phyloP scores from a whole-genome alignment of 2,329 filamentous ascomycete genomes.

The Lasiodiplodia hormozganensis region DNA sequence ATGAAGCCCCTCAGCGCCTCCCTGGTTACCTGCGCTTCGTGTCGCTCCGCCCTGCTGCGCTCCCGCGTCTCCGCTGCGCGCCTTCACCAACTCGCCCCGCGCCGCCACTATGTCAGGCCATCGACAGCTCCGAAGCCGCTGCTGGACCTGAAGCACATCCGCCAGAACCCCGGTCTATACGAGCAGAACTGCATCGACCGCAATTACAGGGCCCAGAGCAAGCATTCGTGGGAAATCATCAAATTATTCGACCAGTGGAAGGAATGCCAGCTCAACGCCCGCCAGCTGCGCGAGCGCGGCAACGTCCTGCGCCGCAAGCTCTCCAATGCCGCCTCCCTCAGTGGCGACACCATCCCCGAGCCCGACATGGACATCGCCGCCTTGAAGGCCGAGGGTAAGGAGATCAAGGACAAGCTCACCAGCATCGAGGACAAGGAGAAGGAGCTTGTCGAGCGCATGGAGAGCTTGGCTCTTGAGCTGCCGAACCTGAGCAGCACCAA shows the following conservation, averaged over 20 bases:
- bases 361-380: conserved; percentile 53
- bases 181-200: conserved; percentile 82
- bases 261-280: conserved; percentile 63
- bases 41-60: conserved; percentile 30
- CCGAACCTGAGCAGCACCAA: conserved; percentile 83
- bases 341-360: conserved; percentile 40
- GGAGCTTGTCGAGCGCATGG: conserved; percentile 69
- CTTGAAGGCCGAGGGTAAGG: conserved; percentile 68
- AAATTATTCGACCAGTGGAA: conserved; percentile 56
- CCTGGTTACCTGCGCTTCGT: conserved; percentile 33
- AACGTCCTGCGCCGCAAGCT: conserved; percentile 67
- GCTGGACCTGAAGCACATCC: conserved; percentile 89
- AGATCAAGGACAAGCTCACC: conserved; percentile 68
- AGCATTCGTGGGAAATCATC: conserved; percentile 61
- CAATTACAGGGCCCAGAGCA: conserved; percentile 71
- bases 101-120: conserved; percentile 61
- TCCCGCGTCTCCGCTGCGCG: conserved; percentile 8
- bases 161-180: conserved; percentile 81
- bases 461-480: conserved; percentile 75
- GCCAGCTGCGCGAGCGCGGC: conserved; percentile 68
- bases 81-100: conserved; percentile 33
- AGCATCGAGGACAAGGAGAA: conserved; percentile 68
- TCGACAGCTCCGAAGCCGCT: conserved; percentile 78
- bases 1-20: conserved; percentile 38
- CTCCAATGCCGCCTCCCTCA: conserved; percentile 48